These are phyloP conservation scores for Lasiodiplodia hormozganensis DNA, from an alignment of 2,329 filamentous ascomycete genomes.

Conservation along the genomic window DNA sequence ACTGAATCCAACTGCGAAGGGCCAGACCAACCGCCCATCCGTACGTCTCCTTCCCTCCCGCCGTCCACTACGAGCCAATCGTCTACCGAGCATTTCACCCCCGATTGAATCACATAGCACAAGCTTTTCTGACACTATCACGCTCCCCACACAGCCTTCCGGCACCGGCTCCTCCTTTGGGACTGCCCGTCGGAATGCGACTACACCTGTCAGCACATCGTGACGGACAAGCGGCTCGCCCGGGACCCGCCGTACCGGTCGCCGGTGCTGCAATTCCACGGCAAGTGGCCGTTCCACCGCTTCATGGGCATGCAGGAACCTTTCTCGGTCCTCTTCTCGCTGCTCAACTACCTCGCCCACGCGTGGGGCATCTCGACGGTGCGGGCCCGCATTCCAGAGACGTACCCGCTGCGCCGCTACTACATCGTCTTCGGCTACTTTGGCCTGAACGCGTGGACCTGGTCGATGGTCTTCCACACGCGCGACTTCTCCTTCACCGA, in stretches of 20 bases:
- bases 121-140: not conserved
- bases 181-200: slow-evolving; percentile 93
- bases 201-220: slow-evolving; percentile 94
- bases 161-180: slow-evolving; percentile 89
- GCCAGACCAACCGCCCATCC: slow-evolving; percentile 68
- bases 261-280: slow-evolving; percentile 89
- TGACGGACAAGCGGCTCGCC: slow-evolving; percentile 74
- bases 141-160: slow-evolving; percentile 65
- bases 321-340: slow-evolving; percentile 89
- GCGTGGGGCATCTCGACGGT: slow-evolving; percentile 76
- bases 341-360: slow-evolving; percentile 90
- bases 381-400: slow-evolving; percentile 70
- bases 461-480: slow-evolving; percentile 91
- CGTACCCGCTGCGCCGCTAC: slow-evolving; percentile 79
- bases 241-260: slow-evolving; percentile 68
- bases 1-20: slow-evolving; percentile 77
- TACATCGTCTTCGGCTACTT: slow-evolving; percentile 82
- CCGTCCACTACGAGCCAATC: not conserved
- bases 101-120: slow-evolving; percentile 15
- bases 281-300: slow-evolving; percentile 97
- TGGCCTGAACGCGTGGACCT: slow-evolving; percentile 83
- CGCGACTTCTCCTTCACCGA: slow-evolving; percentile 86
- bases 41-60: slow-evolving; percentile 59
- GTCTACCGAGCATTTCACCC: slow-evolving; percentile 29
- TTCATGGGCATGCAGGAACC: slow-evolving; percentile 94